Base-by-base conservation (phyloP, 257 asterid species). In the Nicotiana benthamiana region DNA sequence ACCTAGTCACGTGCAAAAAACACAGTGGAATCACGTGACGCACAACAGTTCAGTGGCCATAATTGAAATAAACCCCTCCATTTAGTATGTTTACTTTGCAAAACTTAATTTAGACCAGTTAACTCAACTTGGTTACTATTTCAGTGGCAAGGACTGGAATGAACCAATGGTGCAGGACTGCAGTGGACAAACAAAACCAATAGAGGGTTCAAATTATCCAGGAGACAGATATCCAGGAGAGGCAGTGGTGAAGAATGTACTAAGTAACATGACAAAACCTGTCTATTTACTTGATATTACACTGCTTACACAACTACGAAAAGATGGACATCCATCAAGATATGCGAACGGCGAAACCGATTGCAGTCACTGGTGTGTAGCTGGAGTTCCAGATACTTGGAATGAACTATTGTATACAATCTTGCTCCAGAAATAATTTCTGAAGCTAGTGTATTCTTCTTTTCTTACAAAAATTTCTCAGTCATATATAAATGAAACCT, bases 321-420 rank as follows among this genome's bases (percentile, higher is more conserved):
- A 72, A 72, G 78, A 93, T 51, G 94, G 96, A 13, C 98, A 92
- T 79, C 98, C 98, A 11, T 86, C 94, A 5, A 87, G 56, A 1
- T 85, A 88, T 18, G 93, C 92, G 34, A 30, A 70, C n/a, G 92
- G 84, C 5, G 90, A 84, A 9, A 30, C 20, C 6, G 98, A 93
- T 68, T 92, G 97, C 40, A 46, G 78, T 54, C 78, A 72, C 60
- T 72, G 78, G 60, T 72, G 78, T 72, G 59, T 46, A 46, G 78
- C 36, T 72, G 78, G 78, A 43, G 78, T 72, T 46, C 60, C 78
- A 46, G 78, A 72, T 72, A 1, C 78, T 46, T 92, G 98, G 94
- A 93, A 93, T 83, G 83, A 92, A 53, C 81, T 89, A 18, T 83
- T 93, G 17, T 89, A 93, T 65, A 84, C 79, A 3, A 81, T 84